A percentile compares a stretch with the other conserved stretches of the same genome.
phyloP scores from a whole-genome alignment of 306 rosid genomes.

The Citrullus mucosospermus region DNA sequence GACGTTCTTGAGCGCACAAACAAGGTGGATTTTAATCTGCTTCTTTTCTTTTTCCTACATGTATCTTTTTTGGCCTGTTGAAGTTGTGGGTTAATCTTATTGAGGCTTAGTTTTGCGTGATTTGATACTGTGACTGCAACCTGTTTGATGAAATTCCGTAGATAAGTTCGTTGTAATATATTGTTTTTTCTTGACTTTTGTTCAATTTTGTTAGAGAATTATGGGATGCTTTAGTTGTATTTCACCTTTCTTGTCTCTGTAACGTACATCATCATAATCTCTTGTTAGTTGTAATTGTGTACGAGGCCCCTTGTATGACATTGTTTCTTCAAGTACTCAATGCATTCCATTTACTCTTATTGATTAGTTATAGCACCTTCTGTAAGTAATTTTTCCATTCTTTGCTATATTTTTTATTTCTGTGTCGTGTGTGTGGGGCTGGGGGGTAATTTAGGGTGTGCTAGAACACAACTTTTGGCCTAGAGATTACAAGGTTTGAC shows the following conservation, averaged over 20 bases:
- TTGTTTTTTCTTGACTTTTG: neutral
- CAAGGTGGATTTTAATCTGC: constrained; percentile 33
- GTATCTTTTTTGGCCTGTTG: neutral
- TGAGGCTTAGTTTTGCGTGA: neutral
- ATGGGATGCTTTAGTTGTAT: neutral
- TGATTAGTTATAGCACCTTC: neutral
- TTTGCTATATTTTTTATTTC: neutral
- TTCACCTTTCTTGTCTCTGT: neutral
- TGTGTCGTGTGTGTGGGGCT: neutral
- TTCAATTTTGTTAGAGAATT: neutral
- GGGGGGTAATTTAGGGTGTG: neutral
- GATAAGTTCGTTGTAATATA: neutral
- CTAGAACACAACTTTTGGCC: neutral
- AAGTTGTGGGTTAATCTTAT: neutral
- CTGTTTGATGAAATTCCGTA: neutral
- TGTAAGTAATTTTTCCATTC: neutral
- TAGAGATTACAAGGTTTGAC: neutral
- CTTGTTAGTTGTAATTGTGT: neutral
- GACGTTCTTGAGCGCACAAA: constrained; percentile 78
- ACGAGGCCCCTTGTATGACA: neutral
- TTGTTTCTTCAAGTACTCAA: neutral
- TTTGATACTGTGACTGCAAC: neutral
- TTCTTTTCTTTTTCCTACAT: neutral
- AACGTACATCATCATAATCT: neutral
- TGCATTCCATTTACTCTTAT: neutral